These are phyloP conservation scores for Geum urbanum DNA, from an alignment of 306 rosid species.

Conservation along the genomic window DNA sequence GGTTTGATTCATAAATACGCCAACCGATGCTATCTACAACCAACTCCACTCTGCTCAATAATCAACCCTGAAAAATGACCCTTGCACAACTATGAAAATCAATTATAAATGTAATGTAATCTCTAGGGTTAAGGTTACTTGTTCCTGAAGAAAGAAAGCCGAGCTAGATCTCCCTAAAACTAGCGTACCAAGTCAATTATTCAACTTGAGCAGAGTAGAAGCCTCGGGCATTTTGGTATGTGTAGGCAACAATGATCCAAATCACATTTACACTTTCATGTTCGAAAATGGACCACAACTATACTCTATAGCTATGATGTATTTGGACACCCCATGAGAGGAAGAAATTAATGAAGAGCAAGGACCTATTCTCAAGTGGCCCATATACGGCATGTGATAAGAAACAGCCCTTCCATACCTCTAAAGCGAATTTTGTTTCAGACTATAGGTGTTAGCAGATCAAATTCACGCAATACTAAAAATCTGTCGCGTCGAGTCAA, in stretches of 20 bases:
- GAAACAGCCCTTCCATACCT: not conserved
- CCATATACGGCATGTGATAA: not conserved
- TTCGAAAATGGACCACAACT: not conserved
- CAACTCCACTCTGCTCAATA: not conserved
- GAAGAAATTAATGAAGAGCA: too few relatives aligned
- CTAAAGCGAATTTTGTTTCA: not conserved
- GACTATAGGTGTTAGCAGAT: not conserved
- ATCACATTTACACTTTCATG: not conserved
- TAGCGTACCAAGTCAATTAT: not conserved
- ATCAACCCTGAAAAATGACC: constrained; percentile 13
- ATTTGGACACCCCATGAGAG: not conserved
- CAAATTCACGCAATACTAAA: not conserved
- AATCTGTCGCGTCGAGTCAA: not conserved
- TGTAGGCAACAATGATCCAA: not conserved
- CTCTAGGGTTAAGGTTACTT: not conserved
- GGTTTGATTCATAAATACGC: constrained; percentile 2
- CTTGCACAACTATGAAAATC: not conserved
- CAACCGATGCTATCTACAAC: not conserved
- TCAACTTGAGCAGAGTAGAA: not conserved
- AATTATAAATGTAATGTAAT: too few relatives aligned
- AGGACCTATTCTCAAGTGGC: not conserved
- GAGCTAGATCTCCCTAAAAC: not conserved
- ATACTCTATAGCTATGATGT: not conserved
- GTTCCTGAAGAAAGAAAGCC: constrained; percentile 9
- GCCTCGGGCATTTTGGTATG: too few relatives aligned